phyloP scores from a whole-genome alignment of 1,284 basidiomycete genomes.

The Microbotryum scabiosae region DNA sequence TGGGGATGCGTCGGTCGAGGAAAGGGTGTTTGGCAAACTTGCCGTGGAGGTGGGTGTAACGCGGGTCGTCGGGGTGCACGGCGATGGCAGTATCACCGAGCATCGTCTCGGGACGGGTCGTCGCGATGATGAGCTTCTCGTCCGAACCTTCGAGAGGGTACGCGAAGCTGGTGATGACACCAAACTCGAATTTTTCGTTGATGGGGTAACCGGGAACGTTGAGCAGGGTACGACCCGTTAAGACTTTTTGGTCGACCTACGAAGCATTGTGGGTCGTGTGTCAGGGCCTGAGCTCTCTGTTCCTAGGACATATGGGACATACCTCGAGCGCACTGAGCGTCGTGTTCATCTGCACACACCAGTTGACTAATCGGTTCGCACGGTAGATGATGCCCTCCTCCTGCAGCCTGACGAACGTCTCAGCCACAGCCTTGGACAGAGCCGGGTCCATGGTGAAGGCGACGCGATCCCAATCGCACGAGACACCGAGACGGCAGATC shows the following conservation, averaged over 20 bases:
- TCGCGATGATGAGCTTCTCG: constrained; percentile 87
- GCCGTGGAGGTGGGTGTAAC: constrained; percentile 95
- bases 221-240: constrained; percentile 79
- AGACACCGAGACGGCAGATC: constrained; percentile 79
- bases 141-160: constrained; percentile 77
- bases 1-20: constrained; percentile 74
- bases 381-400: constrained; percentile 94
- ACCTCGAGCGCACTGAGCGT: constrained; percentile 94
- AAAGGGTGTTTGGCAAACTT: constrained; percentile 91
- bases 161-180: constrained; percentile 89
- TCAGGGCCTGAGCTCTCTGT: background rate
- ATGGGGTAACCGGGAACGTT: constrained; percentile 87
- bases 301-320: constrained; percentile 6
- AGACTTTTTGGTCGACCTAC: constrained; percentile 85
- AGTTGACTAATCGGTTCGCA: constrained; percentile 94
- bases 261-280: background rate
- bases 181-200: constrained; percentile 96
- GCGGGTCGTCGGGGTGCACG: constrained; percentile 84
- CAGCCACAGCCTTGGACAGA: constrained; percentile 77
- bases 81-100: constrained; percentile 96
- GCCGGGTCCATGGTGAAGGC: constrained; percentile 94
- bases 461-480: constrained; percentile 86
- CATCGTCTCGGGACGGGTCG: constrained; percentile 98
- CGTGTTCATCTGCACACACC: constrained; percentile 94
- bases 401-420: constrained; percentile 83